Conservation (phyloP, 1,284 basidiomycete genomes). For the Naganishia sp. region DNA sequence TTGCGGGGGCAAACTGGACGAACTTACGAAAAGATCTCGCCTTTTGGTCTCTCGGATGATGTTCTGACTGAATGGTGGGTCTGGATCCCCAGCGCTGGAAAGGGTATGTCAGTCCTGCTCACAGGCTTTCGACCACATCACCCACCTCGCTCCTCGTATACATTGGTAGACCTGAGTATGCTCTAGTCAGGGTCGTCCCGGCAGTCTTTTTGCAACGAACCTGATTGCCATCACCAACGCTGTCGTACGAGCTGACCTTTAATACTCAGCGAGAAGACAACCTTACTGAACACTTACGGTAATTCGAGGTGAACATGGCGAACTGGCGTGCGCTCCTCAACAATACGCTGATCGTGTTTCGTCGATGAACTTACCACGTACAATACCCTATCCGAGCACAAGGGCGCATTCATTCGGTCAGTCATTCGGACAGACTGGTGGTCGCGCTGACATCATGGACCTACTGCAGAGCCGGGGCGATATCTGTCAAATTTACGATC, state of each 20-base stretch:
- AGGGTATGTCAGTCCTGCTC: background rate
- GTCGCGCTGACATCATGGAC: conserved; percentile 8
- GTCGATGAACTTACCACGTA: background rate
- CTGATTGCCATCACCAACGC: conserved; percentile 19
- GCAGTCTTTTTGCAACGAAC: background rate
- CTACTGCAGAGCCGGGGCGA: conserved; percentile 42
- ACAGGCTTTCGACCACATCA: background rate
- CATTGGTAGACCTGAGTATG: conserved; percentile 42
- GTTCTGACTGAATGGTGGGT: background rate
- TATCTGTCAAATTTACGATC: conserved; percentile 37
- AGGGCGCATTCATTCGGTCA: background rate
- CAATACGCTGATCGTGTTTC: background rate
- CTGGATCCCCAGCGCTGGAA: conserved; percentile 12
- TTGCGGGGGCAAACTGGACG: background rate
- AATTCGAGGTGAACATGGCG: conserved; percentile 47
- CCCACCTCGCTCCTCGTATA: conserved; percentile 46
- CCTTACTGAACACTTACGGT: conserved; percentile 39
- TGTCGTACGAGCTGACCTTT: background rate
- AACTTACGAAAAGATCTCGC: conserved; percentile 16
- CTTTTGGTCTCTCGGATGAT: background rate
- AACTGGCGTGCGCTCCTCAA: background rate
- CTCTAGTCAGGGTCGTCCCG: too few relatives aligned
- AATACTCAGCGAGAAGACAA: background rate
- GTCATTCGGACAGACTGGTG: background rate
- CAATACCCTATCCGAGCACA: background rate